Base-by-base conservation (phyloP, 129 eudicot species). In the Centaurea solstitialis region DNA sequence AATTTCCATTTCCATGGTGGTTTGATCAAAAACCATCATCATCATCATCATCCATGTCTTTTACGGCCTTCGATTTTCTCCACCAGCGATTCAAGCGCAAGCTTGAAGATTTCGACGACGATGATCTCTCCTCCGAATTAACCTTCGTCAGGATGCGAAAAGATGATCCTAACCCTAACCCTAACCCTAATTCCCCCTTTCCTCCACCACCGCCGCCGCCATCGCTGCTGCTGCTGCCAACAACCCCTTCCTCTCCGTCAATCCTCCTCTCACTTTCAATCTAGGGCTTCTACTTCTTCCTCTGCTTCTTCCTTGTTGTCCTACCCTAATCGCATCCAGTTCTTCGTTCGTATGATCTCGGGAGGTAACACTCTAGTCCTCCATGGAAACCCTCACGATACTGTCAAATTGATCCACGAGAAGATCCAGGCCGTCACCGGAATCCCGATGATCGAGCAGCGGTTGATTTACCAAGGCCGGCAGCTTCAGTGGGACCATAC, bases 401-500 rank as follows among this genome's bases (percentile, higher is more conserved):
- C 91, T 0, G 82, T 94, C 7, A 73, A 79, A 70, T 39, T 80
- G 0, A 72, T 94, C 41, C 93, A 87, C n/a, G 87, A 87, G 57
- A 83, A 78, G 4, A 86, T 94, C 1, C 82, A 85, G 7, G 2
- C 77, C 4, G 40, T 73, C 9, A 90, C 93, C 28, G 86, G 94
- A 18, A 89, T 94, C 4, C 91, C 93, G 22, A 28, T 80, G 40
- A 67, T 35, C 7, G 96, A 90, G 47, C 98, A 90, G 33, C 30
- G 97, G 4, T 26, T 94, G 30, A 86, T 94, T 1, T 94, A 92
- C 72, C 43, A 85, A 0, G 93, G 97, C 0, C 87, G 85, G 79
- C 98, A 92, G 87, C 87, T 95, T 23, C 91, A 89, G 83, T 85
- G 85, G 84, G 97, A 92, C 53, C 83, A 88, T 11, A 76, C 93